Conservation (phyloP, 805 yeast genomes). For the Hanseniaspora guilliermondii region DNA sequence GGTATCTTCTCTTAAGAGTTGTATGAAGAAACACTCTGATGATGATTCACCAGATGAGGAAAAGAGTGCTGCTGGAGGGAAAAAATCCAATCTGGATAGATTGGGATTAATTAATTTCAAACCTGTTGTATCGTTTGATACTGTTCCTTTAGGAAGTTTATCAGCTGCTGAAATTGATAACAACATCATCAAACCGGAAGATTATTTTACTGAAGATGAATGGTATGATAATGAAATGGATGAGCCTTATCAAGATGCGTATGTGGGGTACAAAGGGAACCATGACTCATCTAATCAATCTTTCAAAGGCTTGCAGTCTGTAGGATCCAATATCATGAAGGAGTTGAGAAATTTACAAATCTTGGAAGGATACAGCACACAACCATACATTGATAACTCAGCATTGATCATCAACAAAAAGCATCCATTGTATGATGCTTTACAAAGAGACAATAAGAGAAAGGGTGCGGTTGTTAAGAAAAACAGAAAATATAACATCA, state of each 20-base stretch:
- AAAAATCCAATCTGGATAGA: neutral
- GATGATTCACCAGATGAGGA: neutral
- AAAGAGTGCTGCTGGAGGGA: neutral
- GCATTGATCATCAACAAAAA: conserved; percentile 24
- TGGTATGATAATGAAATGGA: conserved; percentile 25
- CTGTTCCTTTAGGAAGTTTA: conserved; percentile 23
- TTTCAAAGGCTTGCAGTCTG: neutral
- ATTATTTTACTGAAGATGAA: conserved; percentile 26
- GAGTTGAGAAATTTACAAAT: neutral
- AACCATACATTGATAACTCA: conserved; percentile 24
- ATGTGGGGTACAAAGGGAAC: conserved; percentile 7
- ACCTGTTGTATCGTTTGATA: conserved; percentile 27
- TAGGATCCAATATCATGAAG: neutral
- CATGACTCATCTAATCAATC: neutral
- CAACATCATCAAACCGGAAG: conserved; percentile 23
- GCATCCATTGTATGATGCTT: conserved; percentile 18
- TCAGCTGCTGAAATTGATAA: conserved; percentile 18
- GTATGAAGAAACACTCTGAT: neutral
- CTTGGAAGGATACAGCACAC: conserved; percentile 23
- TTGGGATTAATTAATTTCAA: conserved; percentile 15
- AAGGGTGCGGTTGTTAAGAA: conserved; percentile 1
- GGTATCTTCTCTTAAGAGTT: conserved; percentile 17
- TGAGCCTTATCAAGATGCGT: conserved; percentile 10
- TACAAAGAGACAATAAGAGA: conserved; percentile 1
- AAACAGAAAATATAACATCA: neutral